Base-by-base conservation (phyloP, 345 rosid species). In the Angophora floribunda region DNA sequence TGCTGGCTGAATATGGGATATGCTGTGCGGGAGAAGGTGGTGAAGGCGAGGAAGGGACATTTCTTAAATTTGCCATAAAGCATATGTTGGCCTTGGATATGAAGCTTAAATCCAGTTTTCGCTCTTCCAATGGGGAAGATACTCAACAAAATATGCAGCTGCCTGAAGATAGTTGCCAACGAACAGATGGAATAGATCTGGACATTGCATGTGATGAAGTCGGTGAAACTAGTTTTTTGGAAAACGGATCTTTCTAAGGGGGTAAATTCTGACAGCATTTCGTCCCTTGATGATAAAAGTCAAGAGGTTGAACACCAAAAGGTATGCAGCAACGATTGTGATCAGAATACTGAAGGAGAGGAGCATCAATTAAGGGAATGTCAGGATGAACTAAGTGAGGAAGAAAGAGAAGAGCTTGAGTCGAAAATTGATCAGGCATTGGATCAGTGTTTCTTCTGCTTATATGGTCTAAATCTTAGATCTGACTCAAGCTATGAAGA, bases 371-470 rank as follows among this genome's bases (percentile, higher is more conserved):
- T 79, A 86, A 52, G 53, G 44, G 95, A 93, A 88, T 79, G 87
- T 91, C 86, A 61, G 59, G 88, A 91, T 93, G 97, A 92, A 87
- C 93, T 94, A 87, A 85, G 93, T 9, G 97, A 96, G 90, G 94
- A 95, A 89, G 99, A 98, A 92, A 92, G 93, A 88, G 97, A 98
- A 93, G 97, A 98, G 89, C 96, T 97, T 91, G 99, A 98, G 93
- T 90, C 89, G 90, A 93, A 93, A 88, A 94, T 95, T 90, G 98
- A 97, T 89, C 95, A 94, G 90, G 96, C 99, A 87, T 92, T 98
- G 91, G 99, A 96, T 92, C 99, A 96, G 90, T 97, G 99, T 89
- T 96, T 98, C 91, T 98, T 96, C 94, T 98, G 99, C 92, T 92
- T 98, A 87, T 98, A 98, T 90, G 99, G 99, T 92, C 96, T 98